Base-by-base conservation (phyloP, 163 green algal genomes). In the Chlorella variabilis region DNA sequence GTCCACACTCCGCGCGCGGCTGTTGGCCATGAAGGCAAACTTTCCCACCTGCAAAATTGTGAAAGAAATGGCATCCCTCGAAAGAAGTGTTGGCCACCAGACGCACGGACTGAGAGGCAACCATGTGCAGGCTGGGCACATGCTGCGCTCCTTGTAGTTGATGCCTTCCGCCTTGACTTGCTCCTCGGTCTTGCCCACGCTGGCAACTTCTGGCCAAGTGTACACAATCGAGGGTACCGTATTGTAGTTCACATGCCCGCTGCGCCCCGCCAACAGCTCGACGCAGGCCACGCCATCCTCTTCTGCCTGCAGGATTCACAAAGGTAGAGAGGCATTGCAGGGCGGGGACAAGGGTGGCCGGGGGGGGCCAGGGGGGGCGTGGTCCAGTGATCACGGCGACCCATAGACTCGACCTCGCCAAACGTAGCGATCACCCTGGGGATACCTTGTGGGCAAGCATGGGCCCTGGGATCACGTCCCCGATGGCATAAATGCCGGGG, bases 381-480 rank as follows among this genome's bases (percentile, higher is more conserved):
- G n/a, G n/a, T n/a, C n/a, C n/a, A n/a, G n/a, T n/a, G n/a, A n/a
- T n/a, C n/a, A n/a, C n/a, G n/a, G n/a, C n/a, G n/a, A n/a, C n/a
- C n/a, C n/a, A n/a, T n/a, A n/a, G n/a, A n/a, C n/a, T n/a, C n/a
- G n/a, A n/a, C n/a, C n/a, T n/a, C n/a, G n/a, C n/a, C n/a, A n/a
- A n/a, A n/a, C n/a, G n/a, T n/a, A n/a, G n/a, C n/a, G n/a, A n/a
- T n/a, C n/a, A n/a, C n/a, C n/a, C n/a, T n/a, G n/a, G n/a, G n/a
- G n/a, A n/a, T 51, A 90, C 92, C 91, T 99, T 99, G 89, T 99
- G 97, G 8, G 97, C 97, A 39, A 99, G 92, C 97, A 99, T 99
- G 74, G 97, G 96, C 0, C 96, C 96, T 4, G 87, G 84, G 70
- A 97, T 95, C 61, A 91, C 88, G 73, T 97, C 94, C 6, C 94